Evolutionary conservation across 257 asterid genomes (phyloP).

Genomic region (Nicotiana noctiflora): DNA sequence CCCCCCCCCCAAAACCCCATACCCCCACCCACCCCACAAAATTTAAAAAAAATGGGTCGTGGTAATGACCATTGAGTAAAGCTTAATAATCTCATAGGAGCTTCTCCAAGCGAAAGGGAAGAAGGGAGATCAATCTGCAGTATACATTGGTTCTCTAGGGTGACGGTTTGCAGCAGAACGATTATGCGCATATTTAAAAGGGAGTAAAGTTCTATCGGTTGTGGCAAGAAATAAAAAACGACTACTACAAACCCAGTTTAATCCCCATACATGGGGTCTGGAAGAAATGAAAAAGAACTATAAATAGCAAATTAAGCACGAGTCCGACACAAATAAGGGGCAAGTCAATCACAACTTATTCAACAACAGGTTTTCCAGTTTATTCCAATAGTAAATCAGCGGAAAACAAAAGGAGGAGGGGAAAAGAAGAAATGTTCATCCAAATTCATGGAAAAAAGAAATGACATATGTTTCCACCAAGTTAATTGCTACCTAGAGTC

Average conservation of each 20-base stretch:
- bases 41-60: too few relatives aligned
- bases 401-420: too few relatives aligned
- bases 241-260: too few relatives aligned
- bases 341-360: neutral
- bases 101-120: neutral
- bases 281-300: neutral
- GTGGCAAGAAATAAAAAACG: too few relatives aligned
- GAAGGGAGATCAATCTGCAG: neutral
- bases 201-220: neutral
- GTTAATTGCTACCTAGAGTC: conserved; percentile 3
- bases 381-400: neutral
- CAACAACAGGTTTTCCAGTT: neutral
- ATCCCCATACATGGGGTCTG: too few relatives aligned
- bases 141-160: too few relatives aligned
- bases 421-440: neutral
- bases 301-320: neutral
- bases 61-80: too few relatives aligned
- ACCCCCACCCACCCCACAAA: too few relatives aligned
- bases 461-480: conserved; percentile 14
- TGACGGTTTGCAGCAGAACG: neutral
- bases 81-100: neutral
- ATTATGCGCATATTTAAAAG: neutral
- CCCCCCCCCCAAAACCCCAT: too few relatives aligned
- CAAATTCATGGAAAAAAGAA: neutral
- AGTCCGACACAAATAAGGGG: neutral